Base-by-base conservation (phyloP, 495 filamentous ascomycete genomes). In the Neurospora pannonica region DNA sequence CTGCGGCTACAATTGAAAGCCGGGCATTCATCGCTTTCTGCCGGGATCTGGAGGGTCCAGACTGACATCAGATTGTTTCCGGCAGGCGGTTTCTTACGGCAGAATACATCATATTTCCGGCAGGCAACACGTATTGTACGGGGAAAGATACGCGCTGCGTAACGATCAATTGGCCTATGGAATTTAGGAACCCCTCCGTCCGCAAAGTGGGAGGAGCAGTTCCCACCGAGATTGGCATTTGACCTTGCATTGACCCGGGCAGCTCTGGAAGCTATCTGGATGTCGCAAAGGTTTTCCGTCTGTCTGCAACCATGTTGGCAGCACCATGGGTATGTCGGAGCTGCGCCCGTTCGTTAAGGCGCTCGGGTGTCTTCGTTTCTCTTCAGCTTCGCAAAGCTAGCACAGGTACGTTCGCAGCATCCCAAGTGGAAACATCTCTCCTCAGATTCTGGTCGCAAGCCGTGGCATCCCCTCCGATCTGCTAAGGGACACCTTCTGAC, bases 251-350 rank as follows among this genome's bases (percentile, higher is more conserved):
- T 67, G 7, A 34, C 15, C 1, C 54, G 54, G 31, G 28, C 54
- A 62, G 28, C 54, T 34, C 6, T 67, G 54, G 54, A 67, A 34
- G 28, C 54, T 34, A 19, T 67, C 54, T 34, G 54, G 28, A 67
- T 67, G 54, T 67, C 15, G 54, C 54, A 67, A 62, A 62, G 13
- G 24, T 31, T 62, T 62, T 34, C 6, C 6, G 54, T 17, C 54
- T 67, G 24, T 72, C 75, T 74, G 76, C 76, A 75, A 85, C 69
- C 75, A 88, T 88, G 87, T 85, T 85, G 79, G 81, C 83, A 75
- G 80, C 84, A 79, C 86, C 85, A 84, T 88, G 87, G 87, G 80
- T 87, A 74, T 88, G 86, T 80, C 86, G 86, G 74, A 82, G 83
- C 79, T 88, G 86, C 78, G 79, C 81, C 75, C 82, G 80, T 71